Conservation (phyloP, 2,329 filamentous ascomycete species). For the Cladosporium sp. region DNA sequence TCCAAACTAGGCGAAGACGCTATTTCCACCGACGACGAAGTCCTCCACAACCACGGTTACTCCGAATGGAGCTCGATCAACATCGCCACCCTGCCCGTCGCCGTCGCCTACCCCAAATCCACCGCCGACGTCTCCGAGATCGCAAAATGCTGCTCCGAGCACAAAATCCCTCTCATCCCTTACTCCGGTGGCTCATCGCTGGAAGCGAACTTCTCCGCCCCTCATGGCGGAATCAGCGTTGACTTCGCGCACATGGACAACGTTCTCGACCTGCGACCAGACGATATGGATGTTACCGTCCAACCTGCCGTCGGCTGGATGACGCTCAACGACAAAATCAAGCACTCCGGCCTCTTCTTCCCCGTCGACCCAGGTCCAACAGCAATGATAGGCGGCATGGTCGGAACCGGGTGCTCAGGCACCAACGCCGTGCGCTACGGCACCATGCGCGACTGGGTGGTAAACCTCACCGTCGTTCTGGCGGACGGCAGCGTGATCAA, state of each 20-base stretch:
- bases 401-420: slow-evolving; percentile 68
- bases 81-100: slow-evolving; percentile 57
- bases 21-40: slow-evolving; percentile 60
- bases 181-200: slow-evolving; percentile 83
- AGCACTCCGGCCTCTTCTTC: slow-evolving; percentile 76
- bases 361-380: slow-evolving; percentile 77
- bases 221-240: slow-evolving; percentile 79
- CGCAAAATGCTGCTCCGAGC: slow-evolving; percentile 68
- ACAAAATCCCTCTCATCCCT: slow-evolving; percentile 75
- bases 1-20: slow-evolving; percentile 51
- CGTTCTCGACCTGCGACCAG: slow-evolving; percentile 71
- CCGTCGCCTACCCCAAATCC: slow-evolving; percentile 59
- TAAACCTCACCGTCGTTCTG: slow-evolving; percentile 75
- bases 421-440: slow-evolving; percentile 70
- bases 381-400: slow-evolving; percentile 77
- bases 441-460: slow-evolving; percentile 84
- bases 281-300: slow-evolving; percentile 89
- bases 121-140: slow-evolving; percentile 62
- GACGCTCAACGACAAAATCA: slow-evolving; percentile 71
- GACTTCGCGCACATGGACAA: slow-evolving; percentile 86
- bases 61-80: slow-evolving; percentile 70
- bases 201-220: slow-evolving; percentile 85
- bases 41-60: slow-evolving; percentile 59
- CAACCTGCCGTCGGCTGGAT: slow-evolving; percentile 93
- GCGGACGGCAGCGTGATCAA: slow-evolving; percentile 76